Percentiles rank a stretch among this genome's conserved stretches.
These are phyloP conservation scores for Trichophyton simii DNA, from an alignment of 2,329 filamentous ascomycete genomes.

Conservation along the genomic window DNA sequence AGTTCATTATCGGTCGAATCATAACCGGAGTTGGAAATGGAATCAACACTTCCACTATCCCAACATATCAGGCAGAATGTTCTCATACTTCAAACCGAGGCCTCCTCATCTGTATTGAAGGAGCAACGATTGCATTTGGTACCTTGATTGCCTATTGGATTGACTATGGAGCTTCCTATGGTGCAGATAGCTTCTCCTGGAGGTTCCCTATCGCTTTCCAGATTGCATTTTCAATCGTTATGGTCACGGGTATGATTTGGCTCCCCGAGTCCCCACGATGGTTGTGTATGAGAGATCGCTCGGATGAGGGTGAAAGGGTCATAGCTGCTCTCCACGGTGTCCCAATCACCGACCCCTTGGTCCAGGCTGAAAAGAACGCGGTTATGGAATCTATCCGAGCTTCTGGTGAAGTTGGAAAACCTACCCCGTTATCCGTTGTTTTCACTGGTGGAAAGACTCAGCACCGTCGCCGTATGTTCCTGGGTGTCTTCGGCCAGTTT, in stretches of 20 bases:
- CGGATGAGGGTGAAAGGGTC: slow-evolving; percentile 33
- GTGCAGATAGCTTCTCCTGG: slow-evolving; percentile 23
- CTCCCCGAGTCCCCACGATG: slow-evolving; percentile 26
- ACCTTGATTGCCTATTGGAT: slow-evolving; percentile 37
- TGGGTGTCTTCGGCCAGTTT: slow-evolving; percentile 30
- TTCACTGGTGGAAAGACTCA: slow-evolving; percentile 29
- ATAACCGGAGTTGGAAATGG: slow-evolving; percentile 40
- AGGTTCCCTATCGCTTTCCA: slow-evolving; percentile 40
- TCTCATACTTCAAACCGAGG: slow-evolving; percentile 42
- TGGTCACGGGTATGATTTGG: slow-evolving; percentile 25
- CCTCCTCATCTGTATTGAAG: slow-evolving; percentile 44
- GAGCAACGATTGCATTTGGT: slow-evolving; percentile 34
- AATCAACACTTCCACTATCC: slow-evolving; percentile 39
- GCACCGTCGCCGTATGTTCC: slow-evolving; percentile 29
- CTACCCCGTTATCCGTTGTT: slow-evolving; percentile 41
- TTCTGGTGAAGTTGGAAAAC: slow-evolving; percentile 43
- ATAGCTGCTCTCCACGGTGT: slow-evolving; percentile 30
- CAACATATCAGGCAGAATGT: slow-evolving; percentile 38
- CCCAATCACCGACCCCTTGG: slow-evolving; percentile 24
- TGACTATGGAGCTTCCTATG: slow-evolving; percentile 27
- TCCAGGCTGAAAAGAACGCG: slow-evolving; percentile 37
- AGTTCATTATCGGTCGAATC: slow-evolving; percentile 38
- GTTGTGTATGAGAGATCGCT: slow-evolving; percentile 21
- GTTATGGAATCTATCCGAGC: slow-evolving; percentile 13
- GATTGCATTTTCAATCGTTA: slow-evolving; percentile 33